phyloP scores from a whole-genome alignment of 2,329 filamentous ascomycete genomes.

The Aspergillus neoniger region DNA sequence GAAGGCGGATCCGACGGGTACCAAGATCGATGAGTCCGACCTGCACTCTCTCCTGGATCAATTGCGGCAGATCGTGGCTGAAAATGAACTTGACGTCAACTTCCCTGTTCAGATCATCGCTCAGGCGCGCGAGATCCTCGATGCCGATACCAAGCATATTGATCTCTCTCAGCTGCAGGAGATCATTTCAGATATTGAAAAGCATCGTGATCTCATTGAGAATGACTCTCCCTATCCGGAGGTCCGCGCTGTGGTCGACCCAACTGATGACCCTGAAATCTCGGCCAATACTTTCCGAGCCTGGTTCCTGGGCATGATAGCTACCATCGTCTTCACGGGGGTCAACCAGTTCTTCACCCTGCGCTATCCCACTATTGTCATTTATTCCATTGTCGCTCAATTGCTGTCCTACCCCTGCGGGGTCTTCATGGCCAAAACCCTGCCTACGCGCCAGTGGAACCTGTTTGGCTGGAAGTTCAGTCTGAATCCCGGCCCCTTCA shows the following conservation, averaged over 20 bases:
- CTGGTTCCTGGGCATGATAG: conserved; percentile 47
- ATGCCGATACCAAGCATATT: conserved; percentile 4
- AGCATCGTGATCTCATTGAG: conserved; percentile 1
- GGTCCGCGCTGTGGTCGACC: conserved; percentile 21
- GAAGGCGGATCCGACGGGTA: neutral
- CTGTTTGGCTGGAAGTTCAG: conserved; percentile 9
- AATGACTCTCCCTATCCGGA: conserved; percentile 19
- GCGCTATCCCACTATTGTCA: conserved; percentile 13
- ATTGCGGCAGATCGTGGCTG: neutral
- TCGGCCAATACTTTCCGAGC: conserved; percentile 31
- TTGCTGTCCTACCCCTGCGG: conserved; percentile 11
- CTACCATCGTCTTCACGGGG: conserved; percentile 15
- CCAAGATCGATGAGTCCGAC: neutral
- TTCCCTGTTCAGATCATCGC: conserved; percentile 6
- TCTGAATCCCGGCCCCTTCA: conserved; percentile 16
- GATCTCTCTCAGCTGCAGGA: conserved; percentile 5
- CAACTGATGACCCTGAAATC: conserved; percentile 19
- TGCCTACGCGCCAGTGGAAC: conserved; percentile 7
- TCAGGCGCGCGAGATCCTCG: conserved; percentile 7
- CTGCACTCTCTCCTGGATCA: neutral
- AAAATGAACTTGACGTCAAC: conserved; percentile 2
- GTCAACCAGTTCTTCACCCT: conserved; percentile 23
- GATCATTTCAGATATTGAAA: neutral
- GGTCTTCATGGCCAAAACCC: conserved; percentile 1
- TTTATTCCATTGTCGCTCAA: conserved; percentile 5